Base-by-base conservation (phyloP, 306 rosid genomes). In the Hippophae rhamnoides region DNA sequence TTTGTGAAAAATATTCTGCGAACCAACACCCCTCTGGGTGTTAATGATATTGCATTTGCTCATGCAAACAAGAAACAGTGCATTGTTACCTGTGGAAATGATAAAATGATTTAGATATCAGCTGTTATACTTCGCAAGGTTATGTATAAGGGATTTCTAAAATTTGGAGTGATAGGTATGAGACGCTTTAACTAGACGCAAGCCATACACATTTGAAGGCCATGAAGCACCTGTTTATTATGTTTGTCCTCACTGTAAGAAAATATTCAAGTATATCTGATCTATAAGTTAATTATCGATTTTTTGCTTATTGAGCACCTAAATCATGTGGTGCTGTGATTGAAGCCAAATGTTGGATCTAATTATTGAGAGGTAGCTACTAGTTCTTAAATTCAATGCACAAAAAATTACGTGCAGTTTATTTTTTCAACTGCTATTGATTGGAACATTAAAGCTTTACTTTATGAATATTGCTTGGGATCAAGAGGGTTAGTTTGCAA, bases 211-310 rank as follows among this genome's bases (percentile, higher is more conserved):
- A 52, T 76, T 76, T 71, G 81, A 76, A 67, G 81, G 81, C 61
- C 81, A 76, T 13, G 81, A 76, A 66, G 81, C 81, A 62, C 76
- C 81, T 52, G 81, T 76, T 2, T 76, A 76, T 67, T 76, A 76
- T 31, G 73, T 76, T 42, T 76, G 81, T 26, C 81, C 81, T 60
- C 81, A 71, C 58, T 67, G 57, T 60, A 76, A 54, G 81, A 76
- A 59, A 71, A 62, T 63, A 76, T 76, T 42, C 81, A 76, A 63
- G 81, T 71, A 67, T 13, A 47, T 54, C 11, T 58, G 18, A 18
- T 44, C 12, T 50, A 13, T 14, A 56, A 54, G n/a, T 46, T 41
- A 6, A 7, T 66, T 47, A 48, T 54, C 6, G 10, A 10, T 31
- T 27, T 58, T 59, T 7, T 54, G 9, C 27, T 41, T 12, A 6